Evolutionary conservation across 495 filamentous ascomycete genomes (phyloP).

Genomic region (Penicillium canariense): DNA sequence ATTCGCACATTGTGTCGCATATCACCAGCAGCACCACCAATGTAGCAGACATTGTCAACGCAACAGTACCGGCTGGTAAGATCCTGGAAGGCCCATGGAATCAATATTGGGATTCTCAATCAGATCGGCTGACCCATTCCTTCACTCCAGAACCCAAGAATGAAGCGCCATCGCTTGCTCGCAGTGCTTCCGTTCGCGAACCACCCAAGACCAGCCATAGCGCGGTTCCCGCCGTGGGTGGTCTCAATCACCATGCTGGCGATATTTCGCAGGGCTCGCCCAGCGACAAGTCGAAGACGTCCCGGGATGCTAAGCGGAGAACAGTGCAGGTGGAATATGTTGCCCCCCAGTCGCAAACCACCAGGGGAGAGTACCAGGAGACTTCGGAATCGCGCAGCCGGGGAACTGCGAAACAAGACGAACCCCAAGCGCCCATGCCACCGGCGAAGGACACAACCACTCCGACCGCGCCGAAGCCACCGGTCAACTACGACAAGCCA

Average conservation of each 20-base stretch:
- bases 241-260: conserved; percentile 71
- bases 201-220: conserved; percentile 67
- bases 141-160: conserved; percentile 40
- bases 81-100: not conserved
- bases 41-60: conserved; percentile 77
- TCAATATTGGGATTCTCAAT: not conserved
- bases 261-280: conserved; percentile 69
- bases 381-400: conserved; percentile 17
- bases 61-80: conserved; percentile 68
- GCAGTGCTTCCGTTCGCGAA: conserved; percentile 91
- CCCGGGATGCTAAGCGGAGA: conserved; percentile 81
- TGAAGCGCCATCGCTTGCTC: conserved; percentile 65
- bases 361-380: conserved; percentile 54
- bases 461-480: conserved; percentile 11
- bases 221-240: conserved; percentile 56
- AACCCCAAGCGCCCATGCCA: conserved; percentile 2
- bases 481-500: conserved; percentile 28
- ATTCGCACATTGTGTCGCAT: conserved; percentile 88
- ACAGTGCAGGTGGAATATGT: conserved; percentile 99
- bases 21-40: conserved; percentile 94
- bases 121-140: conserved; percentile 8
- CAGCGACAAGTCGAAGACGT: conserved; percentile 58
- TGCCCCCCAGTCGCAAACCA: conserved; percentile 79
- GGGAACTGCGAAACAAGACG: conserved; percentile 19
- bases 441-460: conserved; percentile 6